Conservation (phyloP, 140 eudicot species). For the Erigeron philadelphicus region DNA sequence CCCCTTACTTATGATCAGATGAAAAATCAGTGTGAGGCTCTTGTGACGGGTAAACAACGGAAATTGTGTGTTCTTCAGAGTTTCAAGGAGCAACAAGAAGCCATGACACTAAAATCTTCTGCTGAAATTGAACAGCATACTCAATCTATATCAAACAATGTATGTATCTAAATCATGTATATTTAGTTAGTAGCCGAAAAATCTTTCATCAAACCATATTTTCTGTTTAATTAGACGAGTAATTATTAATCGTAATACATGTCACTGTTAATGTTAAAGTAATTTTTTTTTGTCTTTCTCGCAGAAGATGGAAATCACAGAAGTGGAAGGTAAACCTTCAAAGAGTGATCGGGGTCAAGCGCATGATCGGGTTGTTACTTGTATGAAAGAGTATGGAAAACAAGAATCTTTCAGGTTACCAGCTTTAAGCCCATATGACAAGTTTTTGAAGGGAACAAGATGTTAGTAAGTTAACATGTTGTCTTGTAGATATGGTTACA, state of each 20-base stretch:
- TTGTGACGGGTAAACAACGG: slow-evolving; percentile 60
- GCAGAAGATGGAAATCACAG: slow-evolving; percentile 2
- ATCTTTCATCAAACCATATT: neutral
- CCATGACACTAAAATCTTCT: slow-evolving; percentile 32
- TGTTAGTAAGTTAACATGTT: slow-evolving; percentile 30
- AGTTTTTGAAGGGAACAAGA: slow-evolving; percentile 67
- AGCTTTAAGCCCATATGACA: slow-evolving; percentile 73
- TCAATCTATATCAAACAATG: slow-evolving; percentile 25
- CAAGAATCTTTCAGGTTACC: slow-evolving; percentile 63
- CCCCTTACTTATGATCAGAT: slow-evolving; percentile 65
- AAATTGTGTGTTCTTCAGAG: slow-evolving; percentile 64
- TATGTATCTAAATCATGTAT: slow-evolving; percentile 3
- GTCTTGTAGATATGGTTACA: neutral
- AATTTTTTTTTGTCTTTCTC: neutral
- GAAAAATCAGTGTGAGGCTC: slow-evolving; percentile 75
- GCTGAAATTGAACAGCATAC: slow-evolving; percentile 32
- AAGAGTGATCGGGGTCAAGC: slow-evolving; percentile 22
- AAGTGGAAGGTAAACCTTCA: slow-evolving; percentile 14
- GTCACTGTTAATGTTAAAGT: neutral
- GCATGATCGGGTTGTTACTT: slow-evolving; percentile 24
- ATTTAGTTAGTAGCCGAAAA: neutral
- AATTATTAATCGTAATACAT: neutral
- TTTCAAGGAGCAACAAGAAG: slow-evolving; percentile 51
- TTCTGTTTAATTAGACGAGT: neutral
- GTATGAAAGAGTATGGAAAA: slow-evolving; percentile 39